Evolutionary conservation across 1,284 basidiomycete genomes (phyloP).

Genomic region (Thecaphora frezii): DNA sequence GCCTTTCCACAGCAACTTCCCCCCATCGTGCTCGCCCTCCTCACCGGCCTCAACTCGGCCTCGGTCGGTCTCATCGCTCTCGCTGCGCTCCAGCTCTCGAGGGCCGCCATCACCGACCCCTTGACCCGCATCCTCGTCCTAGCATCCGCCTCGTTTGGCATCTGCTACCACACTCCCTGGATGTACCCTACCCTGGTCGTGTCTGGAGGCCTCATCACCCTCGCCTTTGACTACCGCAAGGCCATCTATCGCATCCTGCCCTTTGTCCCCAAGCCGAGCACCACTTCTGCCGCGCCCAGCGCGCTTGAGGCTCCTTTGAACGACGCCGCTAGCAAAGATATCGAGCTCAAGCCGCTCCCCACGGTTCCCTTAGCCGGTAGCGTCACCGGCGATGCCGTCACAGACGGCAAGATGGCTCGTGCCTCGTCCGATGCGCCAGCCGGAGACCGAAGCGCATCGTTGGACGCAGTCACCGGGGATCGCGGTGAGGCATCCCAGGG

Average conservation of each 20-base stretch:
- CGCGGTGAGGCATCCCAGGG: too few relatives aligned
- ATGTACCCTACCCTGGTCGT: slow-evolving; percentile 61
- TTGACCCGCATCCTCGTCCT: slow-evolving; percentile 64
- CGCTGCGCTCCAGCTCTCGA: slow-evolving; percentile 65
- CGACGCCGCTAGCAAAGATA: background rate
- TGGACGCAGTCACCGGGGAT: too few relatives aligned
- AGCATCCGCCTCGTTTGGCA: slow-evolving; percentile 63
- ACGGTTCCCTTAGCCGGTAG: too few relatives aligned
- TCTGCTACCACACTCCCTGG: slow-evolving; percentile 63
- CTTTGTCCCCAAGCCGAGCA: background rate
- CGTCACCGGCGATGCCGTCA: too few relatives aligned
- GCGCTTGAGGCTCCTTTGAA: too few relatives aligned
- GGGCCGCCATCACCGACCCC: slow-evolving; percentile 64
- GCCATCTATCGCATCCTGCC: slow-evolving; percentile 2
- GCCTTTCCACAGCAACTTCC: slow-evolving; percentile 63
- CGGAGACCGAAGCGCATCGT: too few relatives aligned
- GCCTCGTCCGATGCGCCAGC: too few relatives aligned
- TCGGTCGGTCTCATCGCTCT: slow-evolving; percentile 67
- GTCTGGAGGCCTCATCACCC: slow-evolving; percentile 54
- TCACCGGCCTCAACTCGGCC: slow-evolving; percentile 67
- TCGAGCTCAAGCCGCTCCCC: slow-evolving; percentile 1
- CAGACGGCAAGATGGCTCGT: too few relatives aligned
- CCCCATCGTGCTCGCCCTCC: slow-evolving; percentile 63
- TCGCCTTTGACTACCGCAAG: slow-evolving; percentile 55
- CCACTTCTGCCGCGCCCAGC: too few relatives aligned